A percentile compares a stretch with the other conserved stretches of the same genome.
phyloP scores from a whole-genome alignment of 2,329 filamentous ascomycete genomes.

The Calonectria naviculata region DNA sequence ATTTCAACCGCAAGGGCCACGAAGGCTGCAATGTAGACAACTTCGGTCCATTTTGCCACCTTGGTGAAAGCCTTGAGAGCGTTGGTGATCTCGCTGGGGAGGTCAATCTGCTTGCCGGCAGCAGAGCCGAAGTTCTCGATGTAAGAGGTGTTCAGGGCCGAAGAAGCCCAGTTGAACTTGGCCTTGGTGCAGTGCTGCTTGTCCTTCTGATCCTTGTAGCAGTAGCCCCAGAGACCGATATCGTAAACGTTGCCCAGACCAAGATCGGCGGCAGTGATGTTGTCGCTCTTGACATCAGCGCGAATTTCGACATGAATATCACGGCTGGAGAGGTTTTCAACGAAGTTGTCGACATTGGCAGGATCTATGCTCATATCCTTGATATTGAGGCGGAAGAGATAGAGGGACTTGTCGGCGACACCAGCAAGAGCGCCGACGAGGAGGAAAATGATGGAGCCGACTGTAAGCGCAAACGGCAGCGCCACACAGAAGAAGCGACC shows the following conservation, averaged over 20 bases:
- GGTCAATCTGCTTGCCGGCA: constrained; percentile 65
- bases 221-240: constrained; percentile 89
- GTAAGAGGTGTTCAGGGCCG: constrained; percentile 71
- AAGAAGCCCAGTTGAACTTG: constrained; percentile 81
- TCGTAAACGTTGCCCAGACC: constrained; percentile 82
- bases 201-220: constrained; percentile 67
- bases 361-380: constrained; percentile 62
- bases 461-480: constrained; percentile 84
- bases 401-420: constrained; percentile 65
- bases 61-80: constrained; percentile 79
- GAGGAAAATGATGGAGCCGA: constrained; percentile 79
- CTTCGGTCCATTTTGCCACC: constrained; percentile 84
- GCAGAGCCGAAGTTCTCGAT: constrained; percentile 65
- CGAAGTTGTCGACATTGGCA: constrained; percentile 49
- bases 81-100: constrained; percentile 74
- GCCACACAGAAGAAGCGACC: constrained; percentile 89
- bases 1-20: constrained; percentile 77
- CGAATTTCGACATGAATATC: constrained; percentile 34
- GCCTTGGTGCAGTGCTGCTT: constrained; percentile 76
- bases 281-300: constrained; percentile 46
- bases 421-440: constrained; percentile 67
- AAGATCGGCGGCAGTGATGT: constrained; percentile 68
- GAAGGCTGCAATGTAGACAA: constrained; percentile 82
- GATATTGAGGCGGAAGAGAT: constrained; percentile 71
- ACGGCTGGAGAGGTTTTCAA: constrained; percentile 40